Evolutionary conservation across 2,329 filamentous ascomycete genomes (phyloP).

Genomic region (Lasiodiplodia citricola): DNA sequence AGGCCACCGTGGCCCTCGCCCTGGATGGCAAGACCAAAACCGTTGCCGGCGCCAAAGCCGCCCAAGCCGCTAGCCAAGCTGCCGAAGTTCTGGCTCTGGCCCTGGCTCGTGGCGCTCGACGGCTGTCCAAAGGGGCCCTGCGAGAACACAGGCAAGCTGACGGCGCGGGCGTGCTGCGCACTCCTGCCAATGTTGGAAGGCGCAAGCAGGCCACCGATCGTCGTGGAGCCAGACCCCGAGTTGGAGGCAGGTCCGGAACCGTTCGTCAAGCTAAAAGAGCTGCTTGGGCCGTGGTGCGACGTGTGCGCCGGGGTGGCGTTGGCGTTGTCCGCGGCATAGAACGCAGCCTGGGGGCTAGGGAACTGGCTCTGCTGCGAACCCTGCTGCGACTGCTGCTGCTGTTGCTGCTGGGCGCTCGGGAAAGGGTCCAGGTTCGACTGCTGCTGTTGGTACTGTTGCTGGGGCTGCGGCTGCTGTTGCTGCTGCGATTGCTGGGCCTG

Average conservation of each 20-base stretch:
- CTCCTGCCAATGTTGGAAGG: slow-evolving; percentile 67
- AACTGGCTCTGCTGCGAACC: slow-evolving; percentile 69
- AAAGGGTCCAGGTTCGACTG: slow-evolving; percentile 47
- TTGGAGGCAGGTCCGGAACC: slow-evolving; percentile 34
- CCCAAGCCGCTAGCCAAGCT: slow-evolving; percentile 65
- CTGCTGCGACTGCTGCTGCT: slow-evolving; percentile 36
- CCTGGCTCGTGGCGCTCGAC: slow-evolving; percentile 40
- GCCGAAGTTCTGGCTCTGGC: slow-evolving; percentile 57
- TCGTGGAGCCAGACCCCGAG: slow-evolving; percentile 62
- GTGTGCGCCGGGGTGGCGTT: slow-evolving; percentile 57
- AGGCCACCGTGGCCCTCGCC: slow-evolving; percentile 57
- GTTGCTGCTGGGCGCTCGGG: slow-evolving; percentile 33
- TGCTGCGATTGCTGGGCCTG: slow-evolving; percentile 80
- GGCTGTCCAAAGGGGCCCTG: slow-evolving; percentile 60
- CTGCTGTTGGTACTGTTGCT: slow-evolving; percentile 52
- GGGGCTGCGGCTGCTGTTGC: slow-evolving; percentile 66
- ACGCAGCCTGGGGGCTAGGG: slow-evolving; percentile 76
- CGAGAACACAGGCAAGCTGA: slow-evolving; percentile 80
- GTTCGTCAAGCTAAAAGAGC: slow-evolving; percentile 54
- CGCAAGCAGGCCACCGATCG: slow-evolving; percentile 77
- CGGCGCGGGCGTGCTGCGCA: slow-evolving; percentile 75
- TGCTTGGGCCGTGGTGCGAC: slow-evolving; percentile 57
- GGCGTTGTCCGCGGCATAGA: slow-evolving; percentile 70
- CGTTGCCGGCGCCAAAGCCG: slow-evolving; percentile 59
- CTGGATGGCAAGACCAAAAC: slow-evolving; percentile 65